Conservation (phyloP, 768 basidiomycete genomes). For the Termitomyces sp. region DNA sequence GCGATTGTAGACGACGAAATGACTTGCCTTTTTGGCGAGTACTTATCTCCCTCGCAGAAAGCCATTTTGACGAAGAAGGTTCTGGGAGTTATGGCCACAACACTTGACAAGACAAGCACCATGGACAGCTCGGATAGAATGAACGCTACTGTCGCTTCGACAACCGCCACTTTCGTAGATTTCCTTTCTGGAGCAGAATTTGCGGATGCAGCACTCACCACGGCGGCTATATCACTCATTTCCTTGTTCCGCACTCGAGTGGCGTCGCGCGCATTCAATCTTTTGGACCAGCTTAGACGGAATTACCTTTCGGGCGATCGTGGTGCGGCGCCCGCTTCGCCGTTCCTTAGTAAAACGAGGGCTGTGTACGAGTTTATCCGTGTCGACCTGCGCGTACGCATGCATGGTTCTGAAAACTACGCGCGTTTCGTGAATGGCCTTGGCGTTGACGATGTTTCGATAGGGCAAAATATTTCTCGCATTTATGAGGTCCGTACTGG, state of each 20-base stretch:
- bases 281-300: conserved; percentile 43
- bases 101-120: conserved; percentile 59
- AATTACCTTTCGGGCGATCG: conserved; percentile 54
- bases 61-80: conserved; percentile 29
- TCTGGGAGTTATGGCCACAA: conserved; percentile 35
- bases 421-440: conserved; percentile 35
- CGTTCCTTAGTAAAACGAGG: conserved; percentile 57
- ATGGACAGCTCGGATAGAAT: conserved; percentile 72
- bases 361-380: conserved; percentile 69
- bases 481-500: conserved; percentile 58
- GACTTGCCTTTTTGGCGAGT: conserved; percentile 34
- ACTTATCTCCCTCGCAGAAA: conserved; percentile 25
- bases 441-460: conserved; percentile 46
- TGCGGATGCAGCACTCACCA: conserved; percentile 15
- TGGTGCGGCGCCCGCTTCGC: conserved; percentile 59
- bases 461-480: conserved; percentile 68
- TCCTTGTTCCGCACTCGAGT: conserved; percentile 48
- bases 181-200: conserved; percentile 39
- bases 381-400: conserved; percentile 54
- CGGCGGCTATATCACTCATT: conserved; percentile 26
- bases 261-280: conserved; percentile 37
- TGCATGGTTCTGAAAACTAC: conserved; percentile 75
- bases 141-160: conserved; percentile 53
- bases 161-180: conserved; percentile 42
- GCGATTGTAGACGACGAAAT: conserved; percentile 48